phyloP scores from a whole-genome alignment of 768 basidiomycete species.

The Udeniomyces megalosporus region DNA sequence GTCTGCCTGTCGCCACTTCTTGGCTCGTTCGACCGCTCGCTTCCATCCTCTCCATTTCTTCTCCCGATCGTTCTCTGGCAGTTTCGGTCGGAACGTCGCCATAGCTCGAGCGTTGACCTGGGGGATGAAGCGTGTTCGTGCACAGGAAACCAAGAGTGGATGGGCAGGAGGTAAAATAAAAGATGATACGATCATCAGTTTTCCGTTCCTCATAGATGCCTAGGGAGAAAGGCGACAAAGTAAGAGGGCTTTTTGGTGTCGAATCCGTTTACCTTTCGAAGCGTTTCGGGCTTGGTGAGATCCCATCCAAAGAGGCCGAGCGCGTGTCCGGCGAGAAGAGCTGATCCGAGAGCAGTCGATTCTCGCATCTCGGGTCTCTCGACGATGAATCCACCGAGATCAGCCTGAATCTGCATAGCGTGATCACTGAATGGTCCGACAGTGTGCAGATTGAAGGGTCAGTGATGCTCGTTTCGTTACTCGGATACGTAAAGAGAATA shows the following conservation, averaged over 20 bases:
- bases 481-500: slow-evolving; percentile 21
- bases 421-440: not conserved
- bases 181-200: too few relatives aligned
- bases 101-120: slow-evolving; percentile 64
- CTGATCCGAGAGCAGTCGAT: slow-evolving; percentile 92
- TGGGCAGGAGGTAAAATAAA: too few relatives aligned
- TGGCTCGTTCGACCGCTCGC: slow-evolving; percentile 67
- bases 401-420: slow-evolving; percentile 35
- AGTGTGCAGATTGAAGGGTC: not conserved
- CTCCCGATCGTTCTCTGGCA: slow-evolving; percentile 41
- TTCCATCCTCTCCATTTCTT: slow-evolving; percentile 70
- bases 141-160: too few relatives aligned
- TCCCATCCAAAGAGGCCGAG: slow-evolving; percentile 86
- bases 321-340: slow-evolving; percentile 79
- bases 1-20: slow-evolving; percentile 43
- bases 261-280: slow-evolving; percentile 34
- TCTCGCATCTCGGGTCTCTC: slow-evolving; percentile 92
- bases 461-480: not conserved
- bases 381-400: slow-evolving; percentile 73
- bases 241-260: too few relatives aligned
- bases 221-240: too few relatives aligned
- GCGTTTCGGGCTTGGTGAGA: slow-evolving; percentile 60
- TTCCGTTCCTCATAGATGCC: too few relatives aligned
- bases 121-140: too few relatives aligned
- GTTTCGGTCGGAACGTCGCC: slow-evolving; percentile 46